Base-by-base conservation (phyloP, 2,329 filamentous ascomycete genomes). In the Diaporthe citrichinensis region DNA sequence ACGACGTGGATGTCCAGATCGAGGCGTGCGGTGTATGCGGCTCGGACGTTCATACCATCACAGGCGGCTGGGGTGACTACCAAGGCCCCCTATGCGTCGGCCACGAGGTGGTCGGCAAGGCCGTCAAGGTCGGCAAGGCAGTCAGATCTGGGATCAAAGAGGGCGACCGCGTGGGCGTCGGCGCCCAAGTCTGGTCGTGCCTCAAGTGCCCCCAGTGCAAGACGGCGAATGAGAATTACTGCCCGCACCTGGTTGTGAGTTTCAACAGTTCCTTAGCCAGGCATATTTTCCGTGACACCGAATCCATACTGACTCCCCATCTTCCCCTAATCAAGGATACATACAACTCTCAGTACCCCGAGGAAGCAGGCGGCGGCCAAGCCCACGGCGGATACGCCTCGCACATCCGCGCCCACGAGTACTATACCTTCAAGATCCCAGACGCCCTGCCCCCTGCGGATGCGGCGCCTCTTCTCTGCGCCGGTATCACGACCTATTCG, bases 401-500 rank as follows among this genome's bases (percentile, higher is more conserved):
- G 23, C 86, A 89, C 74, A 87, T 89, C 34, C 84, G 88, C 36
- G 86, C 85, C 0, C 88, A 89, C 75, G 86, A 88, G 78, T 87
- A 88, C 82, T 95, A 94, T 78, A 87, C 87, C 44, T 88, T 91
- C 79, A 88, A 88, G 77, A 90, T 92, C 51, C 90, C 90, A 0
- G 88, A 90, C n/a, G 82, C 80, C 1, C 82, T 92, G 14, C 82
- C 86, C 10, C 86, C 86, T 0, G 86, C 88, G 44, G 80, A 86
- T 1, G 88, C 87, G 0, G 90, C 94, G 1, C 94, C 94, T 1
- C 91, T 97, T 86, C 87, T 96, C 39, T 96, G 94, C 81, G 94
- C 92, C 1, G 94, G 95, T 1, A 88, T 96, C 71, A 97, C 94
- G 0, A 89, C 93, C 0, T 97, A 90, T 81, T 89, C 90, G 6